Evolutionary conservation across 2,329 filamentous ascomycete species (phyloP), one percentile per base, ranked within the genome.

Genomic region (Ambrosiella beaveri): DNA sequence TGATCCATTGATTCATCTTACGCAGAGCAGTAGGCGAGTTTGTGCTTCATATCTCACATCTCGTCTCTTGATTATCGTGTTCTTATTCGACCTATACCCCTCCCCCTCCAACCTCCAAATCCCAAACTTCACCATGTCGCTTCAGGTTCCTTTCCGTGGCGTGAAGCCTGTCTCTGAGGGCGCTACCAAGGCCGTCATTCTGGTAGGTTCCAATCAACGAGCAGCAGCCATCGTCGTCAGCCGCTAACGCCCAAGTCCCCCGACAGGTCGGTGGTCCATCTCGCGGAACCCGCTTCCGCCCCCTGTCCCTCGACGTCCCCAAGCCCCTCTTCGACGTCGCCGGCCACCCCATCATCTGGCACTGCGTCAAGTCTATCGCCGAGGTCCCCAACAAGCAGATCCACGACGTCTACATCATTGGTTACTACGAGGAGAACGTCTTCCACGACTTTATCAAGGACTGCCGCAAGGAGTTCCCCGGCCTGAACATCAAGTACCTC

Each of bases 261-360:
- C 27, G 27, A 13, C 62, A 96, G 90, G 91, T 97, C 67, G 91
- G 91, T 64, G 91, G 93, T 61, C 90, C 93, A 58, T 96, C 90
- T 60, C 82, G 93, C 77, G 93, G 93, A 69, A 98, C 93, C 62
- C 82, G 93, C 64, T 97, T 97, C 75, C 82, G 93, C 65, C 93
- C 93, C 65, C 79, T 98, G 64, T 95, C 89, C 58, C 85, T 97
- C 66, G 93, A 98, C 73, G 78, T 96, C 59, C 93, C 93, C 65
- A 97, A 97, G 88, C 93, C 93, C 63, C 86, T 98, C 65, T 97
- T 98, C 75, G 91, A 96, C 71, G 89, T 98, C 68, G 93, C 93
- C 64, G 93, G 93, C 65, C 93, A 98, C 73, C 89, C 91, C 65
- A 97, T 98, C 74, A 89, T 97, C 75, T 91, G 90, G 79, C 93